Evolutionary conservation across 176 grass and related monocot genomes (phyloP).

Genomic region (Carex kokanica): DNA sequence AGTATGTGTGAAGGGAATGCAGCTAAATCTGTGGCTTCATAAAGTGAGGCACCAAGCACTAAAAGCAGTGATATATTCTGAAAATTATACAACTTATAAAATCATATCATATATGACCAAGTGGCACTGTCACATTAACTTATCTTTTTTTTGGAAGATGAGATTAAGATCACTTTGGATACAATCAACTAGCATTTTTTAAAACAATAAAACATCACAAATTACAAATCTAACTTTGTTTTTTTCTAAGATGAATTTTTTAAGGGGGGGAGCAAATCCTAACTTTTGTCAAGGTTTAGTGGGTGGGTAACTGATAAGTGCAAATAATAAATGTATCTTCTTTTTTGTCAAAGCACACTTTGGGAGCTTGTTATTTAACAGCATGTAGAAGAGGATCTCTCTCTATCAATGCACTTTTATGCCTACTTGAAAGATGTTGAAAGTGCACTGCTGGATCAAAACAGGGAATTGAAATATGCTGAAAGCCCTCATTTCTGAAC

Average conservation of each 20-base stretch:
- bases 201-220: neutral
- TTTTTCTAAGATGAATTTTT: neutral
- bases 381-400: neutral
- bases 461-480: too few species aligned
- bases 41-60: slow-evolving; percentile 9
- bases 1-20: neutral
- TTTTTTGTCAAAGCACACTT: neutral
- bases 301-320: slow-evolving; percentile 5
- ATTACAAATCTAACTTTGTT: slow-evolving; percentile 10
- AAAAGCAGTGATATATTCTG: slow-evolving; percentile 11
- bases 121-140: neutral
- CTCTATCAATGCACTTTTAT: neutral
- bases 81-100: neutral
- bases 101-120: neutral
- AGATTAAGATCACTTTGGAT: neutral
- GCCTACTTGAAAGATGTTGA: neutral
- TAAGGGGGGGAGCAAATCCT: neutral
- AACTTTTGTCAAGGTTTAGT: neutral
- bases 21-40: slow-evolving; percentile 2
- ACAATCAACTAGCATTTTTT: slow-evolving; percentile 18
- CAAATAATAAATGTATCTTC: neutral
- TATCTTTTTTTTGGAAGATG: neutral
- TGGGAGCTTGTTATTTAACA: neutral
- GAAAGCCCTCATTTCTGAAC: too few species aligned
- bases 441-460: neutral